Evolutionary conservation across 2,329 filamentous ascomycete species (phyloP), one percentile per base, ranked within the genome.

Genomic region (Colletotrichum sublineola): DNA sequence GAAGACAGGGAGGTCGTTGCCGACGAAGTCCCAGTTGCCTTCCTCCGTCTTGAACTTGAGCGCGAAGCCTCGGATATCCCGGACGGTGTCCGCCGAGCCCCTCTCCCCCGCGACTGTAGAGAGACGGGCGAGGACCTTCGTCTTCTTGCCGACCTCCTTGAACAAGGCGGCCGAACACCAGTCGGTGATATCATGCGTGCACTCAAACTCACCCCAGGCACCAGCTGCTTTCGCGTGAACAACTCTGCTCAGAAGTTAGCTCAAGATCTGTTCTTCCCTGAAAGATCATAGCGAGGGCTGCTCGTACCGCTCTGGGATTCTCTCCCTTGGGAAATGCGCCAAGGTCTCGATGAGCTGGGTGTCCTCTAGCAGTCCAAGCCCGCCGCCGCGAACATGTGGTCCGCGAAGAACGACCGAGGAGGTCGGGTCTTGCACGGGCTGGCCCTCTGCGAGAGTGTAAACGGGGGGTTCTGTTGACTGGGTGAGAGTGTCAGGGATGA

Each of bases 61-160:
- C 0, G 20, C 91, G 90, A 78, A 93, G 0, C 91, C 91, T 68
- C 91, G 90, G 0, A 92, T 89, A 81, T 93, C 91, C 24, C 91
- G 87, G 2, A 88, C 90, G 0, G 89, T 89, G 74, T 93, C 91
- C 6, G 88, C 86, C 68, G 89, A 91, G 7, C 91, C 91, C 8
- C 88, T 85, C 56, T 87, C 90, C 2, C 90, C 90, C 20, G 90
- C 89, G 7, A 94, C 92, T 2, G 90, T 92, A 0, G 90, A 92
- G 78, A 92, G 91, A 12, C 91, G 88, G 20, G 89, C 70, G 2
- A 71, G 50, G 12, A 75, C 65, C 4, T 82, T 80, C 0, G 84
- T 87, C 77, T 86, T 87, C 75, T 87, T 88, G 4, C 87, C 87
- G 38, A 86, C 78, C 1, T 79, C 79, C 52, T 77, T 85, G 5